phyloP scores from a whole-genome alignment of 2,329 filamentous ascomycete genomes.

The Trichothecium roseum region DNA sequence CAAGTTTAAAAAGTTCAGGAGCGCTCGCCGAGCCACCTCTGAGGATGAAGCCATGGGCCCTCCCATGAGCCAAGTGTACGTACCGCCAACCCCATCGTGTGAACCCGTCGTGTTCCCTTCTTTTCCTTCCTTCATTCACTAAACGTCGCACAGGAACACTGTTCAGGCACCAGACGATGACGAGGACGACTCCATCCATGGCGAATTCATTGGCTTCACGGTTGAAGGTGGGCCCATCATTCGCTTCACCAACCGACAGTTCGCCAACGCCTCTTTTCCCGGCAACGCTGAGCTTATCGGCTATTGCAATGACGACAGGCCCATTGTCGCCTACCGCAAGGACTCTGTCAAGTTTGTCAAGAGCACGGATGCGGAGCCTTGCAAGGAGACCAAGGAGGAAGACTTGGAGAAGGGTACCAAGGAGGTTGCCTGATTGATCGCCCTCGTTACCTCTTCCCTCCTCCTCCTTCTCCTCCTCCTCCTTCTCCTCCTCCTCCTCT shows the following conservation, averaged over 20 bases:
- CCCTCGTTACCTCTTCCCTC: too few species aligned
- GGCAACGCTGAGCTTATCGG: conserved; percentile 25
- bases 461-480: too few species aligned
- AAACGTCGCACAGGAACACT: conserved; percentile 19
- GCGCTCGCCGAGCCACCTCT: conserved; percentile 4
- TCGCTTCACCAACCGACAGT: conserved; percentile 25
- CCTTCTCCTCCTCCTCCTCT: too few species aligned
- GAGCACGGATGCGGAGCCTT: conserved; percentile 4
- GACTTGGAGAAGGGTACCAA: background rate
- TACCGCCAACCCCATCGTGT: background rate
- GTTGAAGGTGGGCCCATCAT: conserved; percentile 35
- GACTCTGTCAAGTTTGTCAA: conserved; percentile 21
- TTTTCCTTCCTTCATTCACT: background rate
- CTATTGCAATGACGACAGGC: conserved; percentile 19
- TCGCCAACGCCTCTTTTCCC: conserved; percentile 15
- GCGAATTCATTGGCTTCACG: conserved; percentile 32
- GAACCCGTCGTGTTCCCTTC: too few species aligned
- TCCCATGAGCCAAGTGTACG: conserved; percentile 34
- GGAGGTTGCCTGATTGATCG: background rate
- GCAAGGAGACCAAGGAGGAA: background rate
- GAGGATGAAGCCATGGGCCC: conserved; percentile 16
- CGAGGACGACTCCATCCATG: conserved; percentile 18
- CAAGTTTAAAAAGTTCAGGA: conserved; percentile 21
- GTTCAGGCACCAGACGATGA: conserved; percentile 22
- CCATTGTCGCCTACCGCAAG: conserved; percentile 27